These are phyloP conservation scores for Bisporella sp. DNA, from an alignment of 2,329 filamentous ascomycete genomes.

Conservation along the genomic window DNA sequence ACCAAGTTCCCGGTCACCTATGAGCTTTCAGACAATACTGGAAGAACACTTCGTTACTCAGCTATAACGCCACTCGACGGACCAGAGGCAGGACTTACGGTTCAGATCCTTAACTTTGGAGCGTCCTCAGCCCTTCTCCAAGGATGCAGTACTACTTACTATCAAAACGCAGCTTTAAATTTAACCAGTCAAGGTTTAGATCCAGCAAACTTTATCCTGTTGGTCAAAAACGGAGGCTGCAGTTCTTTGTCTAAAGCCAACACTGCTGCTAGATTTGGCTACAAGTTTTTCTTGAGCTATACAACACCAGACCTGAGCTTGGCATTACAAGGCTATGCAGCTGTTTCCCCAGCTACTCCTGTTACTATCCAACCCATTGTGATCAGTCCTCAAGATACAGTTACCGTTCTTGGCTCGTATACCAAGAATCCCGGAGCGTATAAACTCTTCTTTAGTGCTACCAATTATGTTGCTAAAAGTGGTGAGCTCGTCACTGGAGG, in stretches of 20 bases:
- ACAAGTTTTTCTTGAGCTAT: not conserved
- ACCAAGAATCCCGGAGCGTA: not conserved
- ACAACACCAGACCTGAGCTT: not conserved
- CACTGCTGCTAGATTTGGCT: not conserved
- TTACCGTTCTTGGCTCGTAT: too few relatives aligned
- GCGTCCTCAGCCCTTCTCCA: not conserved
- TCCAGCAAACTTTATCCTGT: not conserved
- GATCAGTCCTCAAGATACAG: not conserved
- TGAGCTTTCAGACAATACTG: not conserved
- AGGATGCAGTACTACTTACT: not conserved
- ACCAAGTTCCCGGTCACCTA: not conserved
- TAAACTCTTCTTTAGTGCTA: not conserved
- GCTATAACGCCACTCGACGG: not conserved
- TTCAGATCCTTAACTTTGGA: not conserved
- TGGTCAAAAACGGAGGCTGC: not conserved
- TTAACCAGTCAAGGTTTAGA: not conserved
- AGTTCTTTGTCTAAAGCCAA: not conserved
- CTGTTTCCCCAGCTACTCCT: not conserved
- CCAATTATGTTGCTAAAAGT: not conserved
- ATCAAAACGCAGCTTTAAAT: not conserved
- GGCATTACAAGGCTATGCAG: too few relatives aligned
- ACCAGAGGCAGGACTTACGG: not conserved
- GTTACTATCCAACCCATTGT: not conserved
- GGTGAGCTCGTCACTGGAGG: conserved; percentile 9
- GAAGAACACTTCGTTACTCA: not conserved